Percentiles rank a stretch among this genome's conserved stretches.
These are phyloP conservation scores for Achlya hypogyna DNA, from an alignment of 352 stramenopile genomes.

Conservation along the genomic window DNA sequence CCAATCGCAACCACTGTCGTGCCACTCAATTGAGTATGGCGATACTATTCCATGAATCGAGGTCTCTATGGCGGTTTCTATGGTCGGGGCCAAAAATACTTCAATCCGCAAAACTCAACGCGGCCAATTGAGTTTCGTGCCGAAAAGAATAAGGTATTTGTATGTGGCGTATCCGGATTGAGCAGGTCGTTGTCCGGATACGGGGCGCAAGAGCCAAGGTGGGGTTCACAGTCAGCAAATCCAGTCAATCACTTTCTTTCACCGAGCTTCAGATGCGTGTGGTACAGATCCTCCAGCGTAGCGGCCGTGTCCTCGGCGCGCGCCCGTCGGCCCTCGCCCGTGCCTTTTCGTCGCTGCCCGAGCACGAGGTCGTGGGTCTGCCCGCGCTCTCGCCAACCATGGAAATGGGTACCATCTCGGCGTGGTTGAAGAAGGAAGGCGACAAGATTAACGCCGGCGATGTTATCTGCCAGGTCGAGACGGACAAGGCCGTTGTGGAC, in stretches of 20 bases:
- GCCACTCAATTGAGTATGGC: background rate
- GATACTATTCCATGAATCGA: background rate
- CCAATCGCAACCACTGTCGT: background rate
- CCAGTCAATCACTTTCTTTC: slow-evolving; percentile 16
- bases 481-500: slow-evolving; percentile 97
- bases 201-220: background rate
- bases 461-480: slow-evolving; percentile 94
- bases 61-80: background rate
- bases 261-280: slow-evolving; percentile 11
- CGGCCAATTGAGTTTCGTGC: background rate
- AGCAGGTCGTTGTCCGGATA: slow-evolving; percentile 1
- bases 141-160: background rate
- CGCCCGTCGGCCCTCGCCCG: background rate
- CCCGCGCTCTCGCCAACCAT: slow-evolving; percentile 88
- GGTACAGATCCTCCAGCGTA: slow-evolving; percentile 20
- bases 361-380: slow-evolving; percentile 71
- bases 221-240: slow-evolving; percentile 2
- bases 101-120: background rate
- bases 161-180: background rate
- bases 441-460: slow-evolving; percentile 88
- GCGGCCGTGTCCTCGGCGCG: slow-evolving; percentile 3
- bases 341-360: slow-evolving; percentile 26
- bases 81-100: background rate
- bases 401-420: slow-evolving; percentile 90
- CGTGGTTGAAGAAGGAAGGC: slow-evolving; percentile 90